Evolutionary conservation across 169 alveolate genomes (phyloP), one percentile per base, ranked within the genome.

Genomic region (Plasmodium vivax): DNA sequence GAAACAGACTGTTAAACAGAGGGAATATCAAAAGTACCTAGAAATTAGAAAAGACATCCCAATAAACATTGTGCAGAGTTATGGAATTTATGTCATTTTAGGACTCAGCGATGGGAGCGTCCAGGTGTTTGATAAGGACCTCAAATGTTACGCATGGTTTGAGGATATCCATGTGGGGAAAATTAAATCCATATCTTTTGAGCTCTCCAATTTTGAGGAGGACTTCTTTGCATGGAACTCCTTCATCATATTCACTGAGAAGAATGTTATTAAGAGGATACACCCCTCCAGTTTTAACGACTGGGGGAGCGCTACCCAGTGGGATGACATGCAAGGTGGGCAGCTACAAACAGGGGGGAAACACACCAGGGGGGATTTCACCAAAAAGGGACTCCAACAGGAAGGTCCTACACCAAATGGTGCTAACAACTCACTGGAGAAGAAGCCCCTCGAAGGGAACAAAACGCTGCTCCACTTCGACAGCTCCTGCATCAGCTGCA

Each of bases 141-240:
- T 92, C 9, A 92, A 92, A 92, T 92, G 95, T 72, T 92, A 92
- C 56, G 95, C 95, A 72, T 92, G 95, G 95, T 92, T 92, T 82
- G 92, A 92, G 58, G 82, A 92, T 82, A 30, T 72, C 30, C 14
- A 92, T 16, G 54, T 92, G 58, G 95, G 95, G 34, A 45, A 88
- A n/a, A 82, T 92, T 8, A 92, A 72, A 92, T 92, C 95, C 1
- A 7, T 92, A 71, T 81, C 92, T 16, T 92, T 92, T 92, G 85
- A 81, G 58, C 27, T 34, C 23, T 92, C 85, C 23, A 56, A 92
- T 82, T 92, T 82, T 73, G 56, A 92, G 27, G 41, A 92, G 14
- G 95, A 92, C 56, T 92, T 92, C 47, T 82, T 81, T 73, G 34
- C 71, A 71, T 92, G 95, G 95, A 92, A 92, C 23, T 54, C 95